phyloP scores from a whole-genome alignment of 495 filamentous ascomycete genomes.

The Jackrogersella minutella region DNA sequence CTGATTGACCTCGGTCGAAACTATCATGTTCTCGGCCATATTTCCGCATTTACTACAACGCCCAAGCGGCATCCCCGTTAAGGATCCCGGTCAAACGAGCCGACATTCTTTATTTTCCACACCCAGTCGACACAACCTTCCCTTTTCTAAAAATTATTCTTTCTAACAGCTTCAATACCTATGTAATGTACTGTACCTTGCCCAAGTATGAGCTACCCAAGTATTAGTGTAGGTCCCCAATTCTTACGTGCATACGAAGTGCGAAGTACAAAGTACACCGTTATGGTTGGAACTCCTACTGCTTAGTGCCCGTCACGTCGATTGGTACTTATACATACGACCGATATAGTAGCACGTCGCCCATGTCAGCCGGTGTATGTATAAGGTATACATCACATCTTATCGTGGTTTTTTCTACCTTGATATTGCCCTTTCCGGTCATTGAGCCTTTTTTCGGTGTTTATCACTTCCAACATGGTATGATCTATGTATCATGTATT shows the following conservation, averaged over 20 bases:
- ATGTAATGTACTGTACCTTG: conserved; percentile 3
- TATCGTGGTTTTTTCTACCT: not conserved
- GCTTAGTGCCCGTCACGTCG: conserved; percentile 23
- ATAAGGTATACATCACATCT: not conserved
- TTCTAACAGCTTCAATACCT: not conserved
- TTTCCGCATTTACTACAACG: conserved; percentile 34
- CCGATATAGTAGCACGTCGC: not conserved
- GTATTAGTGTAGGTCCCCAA: conserved; percentile 13
- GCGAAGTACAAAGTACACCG: too few species aligned
- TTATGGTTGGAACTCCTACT: conserved; percentile 25
- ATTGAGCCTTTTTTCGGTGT: conserved; percentile 10
- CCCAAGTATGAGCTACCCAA: conserved; percentile 15
- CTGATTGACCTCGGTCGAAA: conserved; percentile 32
- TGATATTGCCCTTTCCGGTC: not conserved
- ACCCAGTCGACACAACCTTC: conserved; percentile 39
- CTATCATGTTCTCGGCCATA: conserved; percentile 38
- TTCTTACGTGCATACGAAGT: conserved; percentile 41
- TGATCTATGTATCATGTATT: not conserved
- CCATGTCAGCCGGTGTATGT: not conserved
- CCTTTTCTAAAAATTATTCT: conserved; percentile 22
- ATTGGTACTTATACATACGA: conserved; percentile 3
- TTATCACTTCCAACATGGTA: not conserved
- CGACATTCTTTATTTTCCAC: conserved; percentile 25
- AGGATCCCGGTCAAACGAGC: conserved; percentile 32
- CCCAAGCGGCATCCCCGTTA: conserved; percentile 34